Evolutionary conservation across 257 asterid species (phyloP).

Genomic region (Ilex aquifolium): DNA sequence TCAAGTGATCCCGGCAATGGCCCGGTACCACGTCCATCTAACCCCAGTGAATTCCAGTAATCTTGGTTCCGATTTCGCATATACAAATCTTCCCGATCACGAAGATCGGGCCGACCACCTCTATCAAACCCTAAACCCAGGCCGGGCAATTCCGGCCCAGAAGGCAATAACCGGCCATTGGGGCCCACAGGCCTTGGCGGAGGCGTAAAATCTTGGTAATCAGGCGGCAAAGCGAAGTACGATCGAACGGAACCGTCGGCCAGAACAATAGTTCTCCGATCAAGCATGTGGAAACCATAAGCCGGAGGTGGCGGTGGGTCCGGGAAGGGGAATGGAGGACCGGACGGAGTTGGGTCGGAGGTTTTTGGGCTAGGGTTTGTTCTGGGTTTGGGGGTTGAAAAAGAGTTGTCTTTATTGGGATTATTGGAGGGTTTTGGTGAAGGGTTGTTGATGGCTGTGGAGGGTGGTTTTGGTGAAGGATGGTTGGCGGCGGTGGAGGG

Average conservation of each 20-base stretch:
- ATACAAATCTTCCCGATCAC: constrained; percentile 26
- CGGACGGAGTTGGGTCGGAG: constrained; percentile 18
- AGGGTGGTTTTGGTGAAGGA: constrained; percentile 3
- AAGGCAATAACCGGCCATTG: not conserved
- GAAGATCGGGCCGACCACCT: constrained; percentile 31
- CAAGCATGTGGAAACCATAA: constrained; percentile 91
- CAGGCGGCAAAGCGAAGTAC: constrained; percentile 75
- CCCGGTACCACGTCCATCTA: constrained; percentile 15
- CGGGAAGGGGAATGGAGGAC: constrained; percentile 44
- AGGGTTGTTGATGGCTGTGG: constrained; percentile 17
- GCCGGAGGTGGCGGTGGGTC: constrained; percentile 89
- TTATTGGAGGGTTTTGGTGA: constrained; percentile 39
- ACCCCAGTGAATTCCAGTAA: constrained; percentile 28
- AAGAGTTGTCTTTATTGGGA: constrained; percentile 14
- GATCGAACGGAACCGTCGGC: constrained; percentile 87
- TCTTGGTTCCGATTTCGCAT: constrained; percentile 41
- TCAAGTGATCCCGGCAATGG: constrained; percentile 21
- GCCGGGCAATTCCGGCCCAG: constrained; percentile 37
- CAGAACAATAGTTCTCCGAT: constrained; percentile 63
- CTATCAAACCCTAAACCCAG: constrained; percentile 43
- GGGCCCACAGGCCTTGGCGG: constrained; percentile 21
- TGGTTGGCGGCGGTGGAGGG: constrained; percentile 19
- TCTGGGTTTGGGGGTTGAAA: constrained; percentile 29
- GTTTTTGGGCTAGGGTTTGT: constrained; percentile 34
- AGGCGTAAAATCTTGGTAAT: constrained; percentile 58